phyloP scores from a whole-genome alignment of 495 filamentous ascomycete species.

The Penicillium mononematosum region DNA sequence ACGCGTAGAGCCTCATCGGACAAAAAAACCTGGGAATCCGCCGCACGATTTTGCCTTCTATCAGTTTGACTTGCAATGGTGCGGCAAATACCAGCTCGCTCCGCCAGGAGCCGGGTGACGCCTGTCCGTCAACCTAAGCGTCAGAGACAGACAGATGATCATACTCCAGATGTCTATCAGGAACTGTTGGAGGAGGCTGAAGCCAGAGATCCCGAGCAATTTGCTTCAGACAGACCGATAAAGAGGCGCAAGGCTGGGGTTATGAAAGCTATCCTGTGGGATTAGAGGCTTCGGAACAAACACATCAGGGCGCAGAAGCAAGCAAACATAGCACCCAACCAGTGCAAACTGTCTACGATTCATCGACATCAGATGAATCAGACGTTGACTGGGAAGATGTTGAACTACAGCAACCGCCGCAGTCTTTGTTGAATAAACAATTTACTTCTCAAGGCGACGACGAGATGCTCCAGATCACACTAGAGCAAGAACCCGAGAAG shows the following conservation, averaged over 20 bases:
- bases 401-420: constrained; percentile 45
- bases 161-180: constrained; percentile 57
- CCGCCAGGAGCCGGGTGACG: constrained; percentile 17
- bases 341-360: constrained; percentile 47
- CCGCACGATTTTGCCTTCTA: constrained; percentile 4
- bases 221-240: constrained; percentile 34
- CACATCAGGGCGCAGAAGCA: constrained; percentile 7
- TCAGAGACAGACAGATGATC: constrained; percentile 16
- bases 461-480: constrained; percentile 54
- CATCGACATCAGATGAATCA: constrained; percentile 51
- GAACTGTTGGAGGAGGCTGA: constrained; percentile 68
- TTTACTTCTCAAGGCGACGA: constrained; percentile 27
- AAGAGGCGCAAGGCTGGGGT: constrained; percentile 48
- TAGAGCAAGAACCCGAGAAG: constrained; percentile 47
- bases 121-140: constrained; percentile 18
- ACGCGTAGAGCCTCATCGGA: constrained; percentile 5
- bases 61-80: constrained; percentile 17
- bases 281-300: constrained; percentile 9
- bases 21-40: constrained; percentile 1
- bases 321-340: constrained; percentile 22
- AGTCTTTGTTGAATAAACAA: constrained; percentile 28
- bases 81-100: constrained; percentile 22
- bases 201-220: constrained; percentile 36
- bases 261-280: constrained; percentile 22
- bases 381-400: constrained; percentile 76